A percentile compares a stretch with the other conserved stretches of the same genome.
These are phyloP conservation scores for Ceratobasidium sp. DNA, from an alignment of 1,284 basidiomycete species.

Conservation along the genomic window DNA sequence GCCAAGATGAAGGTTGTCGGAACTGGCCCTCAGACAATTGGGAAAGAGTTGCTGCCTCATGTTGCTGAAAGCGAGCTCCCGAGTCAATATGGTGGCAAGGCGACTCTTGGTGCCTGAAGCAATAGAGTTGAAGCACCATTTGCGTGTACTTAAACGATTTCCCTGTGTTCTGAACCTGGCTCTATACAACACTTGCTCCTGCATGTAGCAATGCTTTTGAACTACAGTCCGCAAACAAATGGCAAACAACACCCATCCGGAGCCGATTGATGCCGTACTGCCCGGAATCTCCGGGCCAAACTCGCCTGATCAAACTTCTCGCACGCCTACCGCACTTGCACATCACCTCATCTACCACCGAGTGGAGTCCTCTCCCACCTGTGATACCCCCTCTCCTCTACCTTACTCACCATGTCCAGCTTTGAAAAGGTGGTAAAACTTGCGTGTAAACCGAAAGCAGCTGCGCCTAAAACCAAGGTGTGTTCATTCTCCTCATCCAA, in stretches of 20 bases:
- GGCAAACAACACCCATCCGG: not conserved
- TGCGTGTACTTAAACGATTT: not conserved
- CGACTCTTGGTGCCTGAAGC: constrained; percentile 8
- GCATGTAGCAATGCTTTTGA: too few relatives aligned
- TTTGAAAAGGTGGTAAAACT: constrained; percentile 86
- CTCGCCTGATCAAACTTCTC: constrained; percentile 34
- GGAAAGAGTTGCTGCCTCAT: constrained; percentile 64
- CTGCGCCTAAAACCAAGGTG: constrained; percentile 92
- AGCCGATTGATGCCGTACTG: constrained; percentile 1
- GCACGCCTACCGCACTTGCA: constrained; percentile 17
- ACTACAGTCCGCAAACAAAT: not conserved
- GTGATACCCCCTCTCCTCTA: not conserved
- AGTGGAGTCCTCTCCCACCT: not conserved
- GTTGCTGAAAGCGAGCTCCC: constrained; percentile 70
- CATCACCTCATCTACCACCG: constrained; percentile 29
- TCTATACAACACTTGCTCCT: not conserved
- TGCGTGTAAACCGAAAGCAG: constrained; percentile 94
- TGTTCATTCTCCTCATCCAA: constrained; percentile 49
- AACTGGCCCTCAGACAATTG: constrained; percentile 64
- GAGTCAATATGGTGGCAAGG: constrained; percentile 43
- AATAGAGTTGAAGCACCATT: too few relatives aligned
- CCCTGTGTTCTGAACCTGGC: not conserved
- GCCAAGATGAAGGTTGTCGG: constrained; percentile 84
- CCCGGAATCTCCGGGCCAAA: constrained; percentile 15
- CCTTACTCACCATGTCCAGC: constrained; percentile 37